phyloP scores from a whole-genome alignment of 1,284 basidiomycete species.

The Moesziomyces aphidis region DNA sequence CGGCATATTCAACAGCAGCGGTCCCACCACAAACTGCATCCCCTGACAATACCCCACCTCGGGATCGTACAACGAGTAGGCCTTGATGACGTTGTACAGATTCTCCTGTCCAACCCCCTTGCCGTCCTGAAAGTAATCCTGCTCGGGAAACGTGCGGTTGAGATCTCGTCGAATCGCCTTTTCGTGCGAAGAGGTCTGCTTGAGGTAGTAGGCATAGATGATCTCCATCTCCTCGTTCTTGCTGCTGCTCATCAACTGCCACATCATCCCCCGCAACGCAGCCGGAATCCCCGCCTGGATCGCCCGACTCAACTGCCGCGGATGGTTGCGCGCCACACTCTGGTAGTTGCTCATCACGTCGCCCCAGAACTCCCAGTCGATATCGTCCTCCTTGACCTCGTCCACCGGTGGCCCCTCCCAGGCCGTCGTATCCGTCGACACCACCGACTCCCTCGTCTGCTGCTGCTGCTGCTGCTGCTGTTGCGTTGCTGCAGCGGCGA shows the following conservation, averaged over 20 bases:
- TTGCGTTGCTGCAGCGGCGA: no score
- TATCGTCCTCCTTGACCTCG: conserved; percentile 41
- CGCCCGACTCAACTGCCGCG: conserved; percentile 79
- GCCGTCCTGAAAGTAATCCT: conserved; percentile 88
- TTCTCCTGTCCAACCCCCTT: conserved; percentile 95
- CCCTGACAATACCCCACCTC: conserved; percentile 98
- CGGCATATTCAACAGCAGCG: conserved; percentile 81
- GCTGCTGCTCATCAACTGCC: conserved; percentile 95
- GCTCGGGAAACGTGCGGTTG: conserved; percentile 92
- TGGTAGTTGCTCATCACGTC: conserved; percentile 78
- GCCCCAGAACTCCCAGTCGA: conserved; percentile 90
- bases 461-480: no score
- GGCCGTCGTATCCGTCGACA: conserved; percentile 7
- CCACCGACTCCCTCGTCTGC: conserved; percentile 1
- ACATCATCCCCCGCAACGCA: conserved; percentile 90
- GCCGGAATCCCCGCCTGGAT: conserved; percentile 93
- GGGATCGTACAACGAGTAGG: conserved; percentile 94
- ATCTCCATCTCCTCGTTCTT: conserved; percentile 86
- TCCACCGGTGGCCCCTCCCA: conserved; percentile 37
- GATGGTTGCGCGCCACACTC: conserved; percentile 71
- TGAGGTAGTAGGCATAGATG: conserved; percentile 83
- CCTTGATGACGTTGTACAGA: conserved; percentile 95
- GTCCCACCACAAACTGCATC: conserved; percentile 86
- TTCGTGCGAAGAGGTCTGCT: conserved; percentile 86
- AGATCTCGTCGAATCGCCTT: conserved; percentile 93